phyloP scores from a whole-genome alignment of 2,329 filamentous ascomycete species.

The Sporothrix brunneoviolacea region DNA sequence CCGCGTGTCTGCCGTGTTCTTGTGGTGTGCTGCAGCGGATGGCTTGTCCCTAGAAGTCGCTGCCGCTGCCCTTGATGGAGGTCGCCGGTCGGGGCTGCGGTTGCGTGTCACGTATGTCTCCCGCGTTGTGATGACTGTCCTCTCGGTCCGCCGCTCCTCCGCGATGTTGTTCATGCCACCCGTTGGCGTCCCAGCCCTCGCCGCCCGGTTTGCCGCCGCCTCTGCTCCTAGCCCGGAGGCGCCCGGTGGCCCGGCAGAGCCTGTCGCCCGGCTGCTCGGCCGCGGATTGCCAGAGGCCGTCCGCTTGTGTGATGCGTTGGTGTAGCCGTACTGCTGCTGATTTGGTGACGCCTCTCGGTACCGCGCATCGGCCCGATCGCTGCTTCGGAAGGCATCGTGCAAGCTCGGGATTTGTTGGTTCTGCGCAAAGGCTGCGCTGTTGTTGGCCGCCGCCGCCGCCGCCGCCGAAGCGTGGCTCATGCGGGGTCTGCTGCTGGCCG shows the following conservation, averaged over 20 bases:
- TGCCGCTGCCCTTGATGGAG: constrained; percentile 29
- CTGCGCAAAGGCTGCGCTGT: constrained; percentile 8
- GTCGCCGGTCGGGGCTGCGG: constrained; percentile 49
- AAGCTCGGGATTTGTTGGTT: constrained; percentile 6
- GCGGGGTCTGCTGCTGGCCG: constrained; percentile 24
- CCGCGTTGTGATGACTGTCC: constrained; percentile 46
- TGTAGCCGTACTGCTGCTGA: constrained; percentile 24
- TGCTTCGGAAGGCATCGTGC: constrained; percentile 17
- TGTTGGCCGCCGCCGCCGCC: neutral
- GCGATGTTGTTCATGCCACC: constrained; percentile 18
- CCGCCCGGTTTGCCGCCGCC: neutral
- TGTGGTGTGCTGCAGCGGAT: too few relatives aligned
- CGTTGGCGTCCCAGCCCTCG: constrained; percentile 11
- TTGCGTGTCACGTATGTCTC: constrained; percentile 56
- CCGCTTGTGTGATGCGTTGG: constrained; percentile 47
- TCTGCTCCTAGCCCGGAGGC: constrained; percentile 2
- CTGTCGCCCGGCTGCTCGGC: constrained; percentile 37
- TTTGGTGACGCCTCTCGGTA: constrained; percentile 31
- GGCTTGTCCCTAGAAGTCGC: too few relatives aligned
- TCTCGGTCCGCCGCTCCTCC: constrained; percentile 53
- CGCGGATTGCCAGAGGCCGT: constrained; percentile 52
- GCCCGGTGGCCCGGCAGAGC: neutral
- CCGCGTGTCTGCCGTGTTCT: too few relatives aligned
- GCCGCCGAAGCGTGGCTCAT: constrained; percentile 22
- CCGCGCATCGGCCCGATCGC: constrained; percentile 26